Evolutionary conservation across 208 protist genomes (phyloP).

Genomic region (Acanthamoeba polyphaga): DNA sequence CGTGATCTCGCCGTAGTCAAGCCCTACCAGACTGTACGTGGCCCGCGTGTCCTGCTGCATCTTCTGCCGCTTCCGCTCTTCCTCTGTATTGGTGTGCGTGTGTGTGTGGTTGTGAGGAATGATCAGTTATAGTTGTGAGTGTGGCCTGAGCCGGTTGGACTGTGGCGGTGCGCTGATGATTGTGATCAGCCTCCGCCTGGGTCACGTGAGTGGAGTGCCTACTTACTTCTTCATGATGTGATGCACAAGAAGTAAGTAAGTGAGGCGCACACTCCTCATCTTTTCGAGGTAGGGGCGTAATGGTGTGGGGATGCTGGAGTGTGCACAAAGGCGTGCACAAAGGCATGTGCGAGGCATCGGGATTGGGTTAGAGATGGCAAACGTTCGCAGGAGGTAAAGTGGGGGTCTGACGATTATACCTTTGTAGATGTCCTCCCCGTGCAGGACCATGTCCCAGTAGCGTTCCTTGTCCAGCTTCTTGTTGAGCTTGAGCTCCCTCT

Average conservation of each 20-base stretch:
- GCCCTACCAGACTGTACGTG: neutral
- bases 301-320: neutral
- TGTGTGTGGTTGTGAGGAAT: neutral
- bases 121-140: too few species aligned
- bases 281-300: neutral
- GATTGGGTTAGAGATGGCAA: neutral
- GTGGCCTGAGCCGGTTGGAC: too few species aligned
- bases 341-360: neutral
- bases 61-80: constrained; percentile 63
- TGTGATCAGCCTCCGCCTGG: too few species aligned
- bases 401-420: neutral
- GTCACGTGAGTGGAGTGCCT: neutral
- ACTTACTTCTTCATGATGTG: neutral
- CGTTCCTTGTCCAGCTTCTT: constrained; percentile 37
- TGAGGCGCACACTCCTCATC: neutral
- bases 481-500: constrained; percentile 23
- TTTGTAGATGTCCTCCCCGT: constrained; percentile 69
- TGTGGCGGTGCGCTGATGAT: too few species aligned
- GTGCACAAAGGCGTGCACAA: too few species aligned
- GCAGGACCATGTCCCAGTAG: constrained; percentile 70
- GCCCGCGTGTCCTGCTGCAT: constrained; percentile 37
- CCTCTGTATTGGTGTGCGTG: neutral
- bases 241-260: neutral
- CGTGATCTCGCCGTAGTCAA: constrained; percentile 39
- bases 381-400: neutral